Percentiles rank a stretch among this genome's conserved stretches.
These are phyloP conservation scores for Tolypocladium inflatum DNA, from an alignment of 2,329 filamentous ascomycete species.

Conservation along the genomic window DNA sequence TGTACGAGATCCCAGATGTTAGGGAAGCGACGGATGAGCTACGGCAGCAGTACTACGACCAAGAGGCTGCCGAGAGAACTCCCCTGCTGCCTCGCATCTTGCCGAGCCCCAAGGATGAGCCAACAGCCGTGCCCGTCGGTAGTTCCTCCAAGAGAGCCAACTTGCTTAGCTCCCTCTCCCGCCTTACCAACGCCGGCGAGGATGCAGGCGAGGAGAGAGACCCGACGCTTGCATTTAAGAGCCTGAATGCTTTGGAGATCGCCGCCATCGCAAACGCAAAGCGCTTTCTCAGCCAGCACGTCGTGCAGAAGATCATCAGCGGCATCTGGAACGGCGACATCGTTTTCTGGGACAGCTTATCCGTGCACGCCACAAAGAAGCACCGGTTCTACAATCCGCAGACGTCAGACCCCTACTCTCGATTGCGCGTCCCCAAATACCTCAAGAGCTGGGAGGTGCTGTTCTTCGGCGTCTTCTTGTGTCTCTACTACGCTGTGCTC, in stretches of 20 bases:
- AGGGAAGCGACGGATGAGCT: constrained; percentile 11
- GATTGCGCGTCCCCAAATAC: constrained; percentile 71
- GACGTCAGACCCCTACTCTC: constrained; percentile 63
- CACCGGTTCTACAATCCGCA: constrained; percentile 64
- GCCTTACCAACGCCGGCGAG: constrained; percentile 34
- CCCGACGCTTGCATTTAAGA: constrained; percentile 63
- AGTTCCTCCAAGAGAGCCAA: constrained; percentile 35
- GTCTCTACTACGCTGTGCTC: constrained; percentile 79
- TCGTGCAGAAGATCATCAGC: constrained; percentile 75
- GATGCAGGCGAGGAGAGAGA: constrained; percentile 40
- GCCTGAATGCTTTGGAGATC: constrained; percentile 80
- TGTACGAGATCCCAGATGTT: constrained; percentile 57
- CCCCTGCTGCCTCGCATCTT: constrained; percentile 32
- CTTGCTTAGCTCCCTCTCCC: constrained; percentile 44
- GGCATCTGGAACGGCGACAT: constrained; percentile 83
- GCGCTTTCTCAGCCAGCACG: constrained; percentile 70
- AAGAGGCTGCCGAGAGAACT: constrained; percentile 38
- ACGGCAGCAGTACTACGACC: constrained; percentile 11
- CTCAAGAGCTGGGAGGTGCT: constrained; percentile 75
- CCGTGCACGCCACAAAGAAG: constrained; percentile 62
- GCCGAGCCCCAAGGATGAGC: constrained; percentile 11
- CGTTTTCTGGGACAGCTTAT: constrained; percentile 77
- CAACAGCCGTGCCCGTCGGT: constrained; percentile 18
- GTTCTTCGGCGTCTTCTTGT: constrained; percentile 69
- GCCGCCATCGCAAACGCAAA: constrained; percentile 75